phyloP scores from a whole-genome alignment of 495 filamentous ascomycete genomes.

The Xylaria nigripes region DNA sequence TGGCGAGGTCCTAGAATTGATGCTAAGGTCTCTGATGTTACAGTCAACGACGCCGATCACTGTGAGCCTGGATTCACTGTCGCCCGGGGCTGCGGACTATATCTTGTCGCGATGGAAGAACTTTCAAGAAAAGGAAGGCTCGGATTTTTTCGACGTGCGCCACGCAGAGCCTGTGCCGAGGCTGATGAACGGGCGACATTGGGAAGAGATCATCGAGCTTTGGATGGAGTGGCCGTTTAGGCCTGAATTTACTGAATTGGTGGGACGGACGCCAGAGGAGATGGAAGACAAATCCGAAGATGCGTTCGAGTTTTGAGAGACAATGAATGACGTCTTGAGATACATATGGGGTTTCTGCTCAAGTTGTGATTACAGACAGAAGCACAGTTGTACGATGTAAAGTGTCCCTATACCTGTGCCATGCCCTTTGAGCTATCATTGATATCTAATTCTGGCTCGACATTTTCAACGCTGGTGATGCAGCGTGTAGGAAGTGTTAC shows the following conservation, averaged over 20 bases:
- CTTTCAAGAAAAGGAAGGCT: conserved; percentile 28
- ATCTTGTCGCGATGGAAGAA: conserved; percentile 33
- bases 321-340: no score
- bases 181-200: conserved; percentile 36
- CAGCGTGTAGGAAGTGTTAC: no score
- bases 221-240: conserved; percentile 56
- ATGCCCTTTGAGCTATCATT: no score
- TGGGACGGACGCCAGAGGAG: conserved; percentile 28
- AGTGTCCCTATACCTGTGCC: no score
- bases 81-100: conserved; percentile 35
- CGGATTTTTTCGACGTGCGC: conserved; percentile 29
- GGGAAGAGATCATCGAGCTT: conserved; percentile 40
- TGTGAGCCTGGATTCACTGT: conserved; percentile 21
- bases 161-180: conserved; percentile 29
- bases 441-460: no score
- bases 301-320: neutral
- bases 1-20: conserved; percentile 32
- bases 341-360: no score
- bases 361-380: no score
- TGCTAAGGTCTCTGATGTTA: conserved; percentile 20
- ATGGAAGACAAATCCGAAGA: conserved; percentile 6
- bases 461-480: no score
- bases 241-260: conserved; percentile 35
- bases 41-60: conserved; percentile 14
- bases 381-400: no score